Evolutionary conservation across 75 land plant species (phyloP), one percentile per base, ranked within the genome.

Genomic region (Gnetum montanum): DNA sequence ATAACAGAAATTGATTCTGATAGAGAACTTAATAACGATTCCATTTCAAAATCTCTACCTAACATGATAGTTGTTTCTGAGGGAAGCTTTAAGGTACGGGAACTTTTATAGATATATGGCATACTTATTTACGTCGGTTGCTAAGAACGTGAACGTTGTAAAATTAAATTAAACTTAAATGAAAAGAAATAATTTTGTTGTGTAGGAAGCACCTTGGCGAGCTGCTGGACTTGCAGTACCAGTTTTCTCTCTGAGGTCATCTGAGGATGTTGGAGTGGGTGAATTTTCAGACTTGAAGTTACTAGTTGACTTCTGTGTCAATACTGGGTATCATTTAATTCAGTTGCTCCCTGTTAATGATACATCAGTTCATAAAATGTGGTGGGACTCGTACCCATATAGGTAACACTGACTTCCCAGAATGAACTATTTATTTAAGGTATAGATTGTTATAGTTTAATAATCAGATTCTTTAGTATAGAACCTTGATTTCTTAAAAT

Each of bases 361-460:
- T 43, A 93, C 98, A 18, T 93, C 98, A 65, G 98, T 93, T 33
- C 58, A 93, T 66, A 61, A 70, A 47, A 93, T 89, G 98, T 93
- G 98, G 98, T 93, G 98, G 98, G 98, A 93, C 71, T 93, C 98
- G 23, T 93, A 93, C 68, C 98, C 98, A 19, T 93, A 93, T 84
- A 93, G 98, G 98, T 93, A n/a, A 80, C 36, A 27, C 18, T 0
- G 30, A 24, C 10, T n/a, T 18, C n/a, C n/a, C n/a, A n/a, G n/a
- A n/a, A n/a, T n/a, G n/a, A n/a, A n/a, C n/a, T 40, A 15, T 15
- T 11, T 11, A 15, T 15, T 11, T 15, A 11, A 11, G 43, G 15
- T 11, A 40, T 15, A 40, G 11, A 11, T 40, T 11, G 15, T 40
- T 40, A 40, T 40, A 11, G 11, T 40, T 11, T 40, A 11, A 40